A percentile compares a stretch with the other conserved stretches of the same genome.
Evolutionary conservation across 371 early-diverging fungal species (phyloP).

Genomic region (Agmasoma carcini): DNA sequence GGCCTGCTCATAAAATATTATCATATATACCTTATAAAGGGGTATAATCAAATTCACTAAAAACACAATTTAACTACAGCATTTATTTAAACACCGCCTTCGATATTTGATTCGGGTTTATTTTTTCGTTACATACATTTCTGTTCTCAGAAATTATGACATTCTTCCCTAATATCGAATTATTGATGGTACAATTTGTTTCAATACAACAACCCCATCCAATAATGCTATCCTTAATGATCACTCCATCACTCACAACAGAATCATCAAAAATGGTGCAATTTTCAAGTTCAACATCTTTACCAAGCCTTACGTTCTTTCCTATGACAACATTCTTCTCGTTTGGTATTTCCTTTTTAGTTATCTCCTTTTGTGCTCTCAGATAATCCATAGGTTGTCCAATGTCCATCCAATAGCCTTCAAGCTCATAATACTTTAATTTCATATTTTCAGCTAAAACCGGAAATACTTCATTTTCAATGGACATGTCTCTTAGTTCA

Average conservation of each 20-base stretch:
- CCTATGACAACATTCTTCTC: constrained; percentile 79
- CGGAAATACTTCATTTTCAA: constrained; percentile 90
- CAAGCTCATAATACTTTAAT: constrained; percentile 72
- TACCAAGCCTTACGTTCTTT: constrained; percentile 58
- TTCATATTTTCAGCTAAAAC: constrained; percentile 65
- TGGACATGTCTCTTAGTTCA: constrained; percentile 55
- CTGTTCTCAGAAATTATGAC: too few relatives aligned
- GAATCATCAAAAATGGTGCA: constrained; percentile 73
- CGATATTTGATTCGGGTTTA: too few relatives aligned
- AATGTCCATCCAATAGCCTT: constrained; percentile 98
- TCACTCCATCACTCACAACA: constrained; percentile 67
- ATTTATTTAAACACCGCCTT: too few relatives aligned
- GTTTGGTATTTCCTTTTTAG: constrained; percentile 64
- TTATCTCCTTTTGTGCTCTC: constrained; percentile 60
- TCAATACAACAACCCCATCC: constrained; percentile 69
- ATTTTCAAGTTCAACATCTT: constrained; percentile 64
- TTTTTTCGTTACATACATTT: too few relatives aligned
- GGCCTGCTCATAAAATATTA: too few relatives aligned
- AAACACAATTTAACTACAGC: too few relatives aligned
- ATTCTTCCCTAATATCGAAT: too few relatives aligned
- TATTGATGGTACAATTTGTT: constrained; percentile 2
- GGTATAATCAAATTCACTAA: too few relatives aligned
- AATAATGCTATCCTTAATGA: constrained; percentile 73
- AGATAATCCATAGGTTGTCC: constrained; percentile 95
- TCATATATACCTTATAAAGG: too few relatives aligned